Percentiles rank a stretch among this genome's conserved stretches.
Evolutionary conservation across 352 stramenopile genomes (phyloP).

Genomic region (Phytophthora niederhauseri): DNA sequence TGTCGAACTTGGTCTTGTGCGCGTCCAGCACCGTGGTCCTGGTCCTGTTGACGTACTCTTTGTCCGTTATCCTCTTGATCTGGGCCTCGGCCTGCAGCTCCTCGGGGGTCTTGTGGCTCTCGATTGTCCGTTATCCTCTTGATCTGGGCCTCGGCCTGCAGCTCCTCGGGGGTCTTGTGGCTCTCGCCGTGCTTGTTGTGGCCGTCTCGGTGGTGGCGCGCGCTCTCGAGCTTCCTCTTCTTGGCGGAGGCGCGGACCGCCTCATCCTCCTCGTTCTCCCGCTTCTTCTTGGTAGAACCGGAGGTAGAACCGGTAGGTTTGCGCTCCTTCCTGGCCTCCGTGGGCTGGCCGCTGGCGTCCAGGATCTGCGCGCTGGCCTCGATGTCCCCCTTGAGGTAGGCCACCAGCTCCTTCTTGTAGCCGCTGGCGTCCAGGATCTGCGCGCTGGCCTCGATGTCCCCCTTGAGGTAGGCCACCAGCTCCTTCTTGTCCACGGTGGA

Average conservation of each 20-base stretch:
- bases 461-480: slow-evolving; percentile 83
- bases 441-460: slow-evolving; percentile 78
- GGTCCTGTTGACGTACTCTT: slow-evolving; percentile 69
- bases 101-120: slow-evolving; percentile 33
- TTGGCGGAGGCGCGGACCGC: slow-evolving; percentile 34
- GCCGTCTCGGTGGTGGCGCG: slow-evolving; percentile 13
- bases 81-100: slow-evolving; percentile 45
- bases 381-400: slow-evolving; percentile 86
- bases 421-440: slow-evolving; percentile 68
- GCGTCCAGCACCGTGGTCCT: slow-evolving; percentile 80
- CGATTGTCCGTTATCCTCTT: slow-evolving; percentile 74
- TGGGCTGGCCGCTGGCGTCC: slow-evolving; percentile 28
- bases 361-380: slow-evolving; percentile 78
- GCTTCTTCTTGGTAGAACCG: slow-evolving; percentile 23
- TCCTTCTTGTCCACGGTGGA: slow-evolving; percentile 91
- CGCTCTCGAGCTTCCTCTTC: slow-evolving; percentile 41
- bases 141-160: slow-evolving; percentile 48
- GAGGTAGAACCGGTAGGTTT: not conserved
- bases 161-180: slow-evolving; percentile 38
- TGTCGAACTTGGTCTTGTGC: slow-evolving; percentile 84
- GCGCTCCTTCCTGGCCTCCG: slow-evolving; percentile 11
- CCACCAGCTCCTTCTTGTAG: slow-evolving; percentile 90
- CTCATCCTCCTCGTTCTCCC: slow-evolving; percentile 24
- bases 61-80: slow-evolving; percentile 71
- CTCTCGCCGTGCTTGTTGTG: slow-evolving; percentile 44